Evolutionary conservation across 2,329 filamentous ascomycete genomes (phyloP), one percentile per base, ranked within the genome.

Genomic region (Ilyonectria destructans): DNA sequence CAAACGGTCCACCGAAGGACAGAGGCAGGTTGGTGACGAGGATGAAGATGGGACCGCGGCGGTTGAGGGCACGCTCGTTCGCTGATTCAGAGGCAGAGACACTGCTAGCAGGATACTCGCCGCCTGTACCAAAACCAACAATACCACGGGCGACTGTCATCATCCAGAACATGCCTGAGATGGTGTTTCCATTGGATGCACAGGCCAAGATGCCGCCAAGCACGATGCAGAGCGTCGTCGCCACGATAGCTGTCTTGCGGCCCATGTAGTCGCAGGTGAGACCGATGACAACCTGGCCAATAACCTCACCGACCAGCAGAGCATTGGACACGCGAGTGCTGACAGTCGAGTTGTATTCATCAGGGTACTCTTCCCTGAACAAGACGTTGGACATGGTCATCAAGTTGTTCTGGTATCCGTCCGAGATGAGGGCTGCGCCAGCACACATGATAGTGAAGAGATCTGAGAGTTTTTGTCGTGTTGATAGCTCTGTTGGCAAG

Each of bases 91-190:
- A 83, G 0, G 84, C 82, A 2, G 82, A 83, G 0, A 84, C 82
- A 17, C 83, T 83, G 4, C 82, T 83, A 7, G 84, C 84, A 4
- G 84, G 84, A 74, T 86, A 86, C 74, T 86, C 84, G 60, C 83
- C 78, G 23, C 81, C 77, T 12, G 83, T 80, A 64, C 85, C 85
- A 33, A 87, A 85, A 6, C 85, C 84, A 40, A 84, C 82, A 37
- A 86, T 80, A 6, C 86, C 85, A 48, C 86, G 81, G 6, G 84
- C 81, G 19, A 87, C 76, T 0, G 83, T 85, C 79, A 87, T 78
- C 81, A 87, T 87, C 85, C 85, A 87, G 62, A 86, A 84, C 84
- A 88, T 87, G 64, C 83, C 84, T 19, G 83, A 67, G 35, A 83
- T 81, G 2, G 84, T 86, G 6, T 77, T 70, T 10, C 85, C 85